Conservation (phyloP, 192 early-diverging fungal species). For the Backusella psychrophila region DNA sequence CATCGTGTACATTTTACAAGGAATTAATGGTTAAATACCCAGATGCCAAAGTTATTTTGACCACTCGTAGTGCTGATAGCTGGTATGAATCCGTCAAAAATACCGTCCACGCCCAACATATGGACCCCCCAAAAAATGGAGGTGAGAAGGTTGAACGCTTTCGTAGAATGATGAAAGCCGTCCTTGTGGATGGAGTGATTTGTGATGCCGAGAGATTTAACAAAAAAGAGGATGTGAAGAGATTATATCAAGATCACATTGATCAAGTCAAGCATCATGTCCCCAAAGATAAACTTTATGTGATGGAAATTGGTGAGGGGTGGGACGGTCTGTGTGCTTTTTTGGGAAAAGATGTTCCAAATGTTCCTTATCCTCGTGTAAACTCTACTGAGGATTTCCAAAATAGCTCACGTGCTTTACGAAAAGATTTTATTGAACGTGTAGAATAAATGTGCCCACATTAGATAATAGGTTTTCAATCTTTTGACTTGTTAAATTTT, state of each 20-base stretch:
- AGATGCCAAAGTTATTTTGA: constrained; percentile 23
- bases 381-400: background rate
- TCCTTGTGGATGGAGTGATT: background rate
- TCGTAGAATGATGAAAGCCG: background rate
- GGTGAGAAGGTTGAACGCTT: background rate
- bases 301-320: constrained; percentile 6
- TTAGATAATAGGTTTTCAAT: too few relatives aligned
- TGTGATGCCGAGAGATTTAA: background rate
- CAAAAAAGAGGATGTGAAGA: background rate
- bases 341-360: constrained; percentile 1
- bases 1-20: background rate
- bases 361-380: background rate
- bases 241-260: background rate
- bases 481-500: too few relatives aligned
- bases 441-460: too few relatives aligned
- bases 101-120: background rate
- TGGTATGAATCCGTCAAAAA: constrained; percentile 22
- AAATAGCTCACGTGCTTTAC: background rate
- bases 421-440: background rate
- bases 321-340: constrained; percentile 7
- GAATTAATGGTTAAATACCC: constrained; percentile 7
- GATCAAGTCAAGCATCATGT: background rate
- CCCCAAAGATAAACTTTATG: background rate
- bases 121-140: background rate
- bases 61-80: constrained; percentile 8